A percentile compares a stretch with the other conserved stretches of the same genome.
Evolutionary conservation across 2,329 filamentous ascomycete genomes (phyloP).

Genomic region (Diaporthe sp.): DNA sequence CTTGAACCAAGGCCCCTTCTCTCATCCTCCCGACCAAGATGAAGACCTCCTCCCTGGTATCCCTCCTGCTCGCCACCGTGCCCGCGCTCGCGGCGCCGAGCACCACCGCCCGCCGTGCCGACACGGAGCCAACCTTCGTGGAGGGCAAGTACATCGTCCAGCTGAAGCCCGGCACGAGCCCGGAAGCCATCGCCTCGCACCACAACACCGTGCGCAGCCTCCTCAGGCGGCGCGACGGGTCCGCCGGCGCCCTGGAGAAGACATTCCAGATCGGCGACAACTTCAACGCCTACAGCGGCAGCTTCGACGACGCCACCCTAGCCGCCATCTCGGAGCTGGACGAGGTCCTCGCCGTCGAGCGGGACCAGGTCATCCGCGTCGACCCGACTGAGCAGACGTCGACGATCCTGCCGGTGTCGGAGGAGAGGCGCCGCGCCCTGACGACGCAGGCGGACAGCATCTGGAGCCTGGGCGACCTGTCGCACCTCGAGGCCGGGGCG

Average conservation of each 20-base stretch:
- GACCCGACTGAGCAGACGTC: not conserved
- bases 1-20: not conserved
- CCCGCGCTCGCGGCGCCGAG: not conserved
- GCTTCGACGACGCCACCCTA: conserved; percentile 18
- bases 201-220: conserved; percentile 10
- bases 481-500: conserved; percentile 35
- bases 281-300: conserved; percentile 22
- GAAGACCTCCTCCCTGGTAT: not conserved
- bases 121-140: not conserved
- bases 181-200: not conserved
- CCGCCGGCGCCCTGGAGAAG: not conserved
- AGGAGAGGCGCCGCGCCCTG: not conserved
- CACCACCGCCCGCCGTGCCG: not conserved
- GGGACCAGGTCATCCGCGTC: conserved; percentile 8
- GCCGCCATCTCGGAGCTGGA: not conserved
- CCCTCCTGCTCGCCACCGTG: not conserved
- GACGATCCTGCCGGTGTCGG: not conserved
- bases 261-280: conserved; percentile 5
- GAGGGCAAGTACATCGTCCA: conserved; percentile 14
- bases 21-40: not conserved
- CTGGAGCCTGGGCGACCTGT: conserved; percentile 44
- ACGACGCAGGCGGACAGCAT: conserved; percentile 33
- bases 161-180: conserved; percentile 7
- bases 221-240: conserved; percentile 5
- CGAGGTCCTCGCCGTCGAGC: conserved; percentile 8